Evolutionary conservation across 2,329 filamentous ascomycete species (phyloP).

Genomic region (Pseudogymnoascus sp.): DNA sequence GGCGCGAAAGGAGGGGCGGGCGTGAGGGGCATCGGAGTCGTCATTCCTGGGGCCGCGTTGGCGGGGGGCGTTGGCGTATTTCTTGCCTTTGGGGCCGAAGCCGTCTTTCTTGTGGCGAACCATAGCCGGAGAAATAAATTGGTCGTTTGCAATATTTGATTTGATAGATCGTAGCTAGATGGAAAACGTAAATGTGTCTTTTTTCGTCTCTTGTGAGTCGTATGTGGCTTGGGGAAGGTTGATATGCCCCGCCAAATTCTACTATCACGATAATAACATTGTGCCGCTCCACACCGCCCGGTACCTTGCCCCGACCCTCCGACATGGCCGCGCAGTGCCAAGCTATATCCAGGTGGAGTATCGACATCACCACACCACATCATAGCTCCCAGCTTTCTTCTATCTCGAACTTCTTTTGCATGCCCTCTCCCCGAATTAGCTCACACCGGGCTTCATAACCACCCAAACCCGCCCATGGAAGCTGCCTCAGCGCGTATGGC

Average conservation of each 20-base stretch:
- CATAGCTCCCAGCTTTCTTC: constrained; percentile 6
- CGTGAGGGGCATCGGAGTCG: constrained; percentile 30
- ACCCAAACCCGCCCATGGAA: constrained; percentile 55
- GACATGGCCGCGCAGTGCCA: neutral
- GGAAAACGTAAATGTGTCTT: neutral
- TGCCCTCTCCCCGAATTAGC: neutral
- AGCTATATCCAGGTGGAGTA: neutral
- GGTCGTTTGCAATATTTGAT: neutral
- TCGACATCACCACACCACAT: constrained; percentile 10
- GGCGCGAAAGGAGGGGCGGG: constrained; percentile 66
- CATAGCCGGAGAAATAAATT: constrained; percentile 45
- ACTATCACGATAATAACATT: constrained; percentile 2
- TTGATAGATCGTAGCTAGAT: neutral
- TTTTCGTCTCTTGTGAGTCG: neutral
- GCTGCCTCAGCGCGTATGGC: constrained; percentile 92
- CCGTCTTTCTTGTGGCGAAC: constrained; percentile 94
- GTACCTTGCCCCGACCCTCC: neutral
- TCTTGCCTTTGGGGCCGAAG: constrained; percentile 59
- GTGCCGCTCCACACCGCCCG: neutral
- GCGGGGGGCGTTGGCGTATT: constrained; percentile 52
- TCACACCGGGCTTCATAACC: constrained; percentile 7
- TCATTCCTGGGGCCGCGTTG: constrained; percentile 43
- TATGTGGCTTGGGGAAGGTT: neutral
- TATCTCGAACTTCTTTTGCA: neutral
- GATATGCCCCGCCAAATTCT: constrained; percentile 8